Conservation (phyloP, 192 early-diverging fungal species). For the Gryganskiella cystojenkinii region DNA sequence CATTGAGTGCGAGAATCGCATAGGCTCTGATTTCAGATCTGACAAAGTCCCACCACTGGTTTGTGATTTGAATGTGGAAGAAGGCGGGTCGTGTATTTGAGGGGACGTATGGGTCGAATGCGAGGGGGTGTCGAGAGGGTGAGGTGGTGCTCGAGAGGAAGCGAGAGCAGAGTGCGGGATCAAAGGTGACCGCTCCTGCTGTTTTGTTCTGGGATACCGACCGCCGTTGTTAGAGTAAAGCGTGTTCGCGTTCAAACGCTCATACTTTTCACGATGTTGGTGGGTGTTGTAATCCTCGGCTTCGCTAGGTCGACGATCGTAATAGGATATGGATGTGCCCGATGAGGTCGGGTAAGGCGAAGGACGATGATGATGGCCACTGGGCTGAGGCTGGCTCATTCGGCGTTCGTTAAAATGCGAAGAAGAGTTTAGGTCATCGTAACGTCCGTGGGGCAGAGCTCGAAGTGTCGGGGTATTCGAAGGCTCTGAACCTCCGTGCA, state of each 20-base stretch:
- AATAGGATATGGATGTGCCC: constrained; percentile 14
- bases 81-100: no score
- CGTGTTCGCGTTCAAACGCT: constrained; percentile 37
- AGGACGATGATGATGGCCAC: not conserved
- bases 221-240: constrained; percentile 10
- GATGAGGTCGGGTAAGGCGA: constrained; percentile 29
- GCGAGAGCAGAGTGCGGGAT: not conserved
- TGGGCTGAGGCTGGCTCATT: constrained; percentile 43
- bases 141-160: not conserved
- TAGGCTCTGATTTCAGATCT: not conserved
- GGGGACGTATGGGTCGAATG: no score
- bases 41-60: no score
- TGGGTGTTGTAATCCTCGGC: constrained; percentile 34
- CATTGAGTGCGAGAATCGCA: constrained; percentile 14
- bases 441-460: constrained; percentile 2
- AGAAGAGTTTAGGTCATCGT: constrained; percentile 11
- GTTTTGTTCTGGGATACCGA: not conserved
- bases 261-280: constrained; percentile 47
- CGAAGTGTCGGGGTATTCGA: constrained; percentile 3
- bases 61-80: no score
- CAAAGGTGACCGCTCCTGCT: not conserved
- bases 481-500: not conserved
- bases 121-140: constrained; percentile 5
- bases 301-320: constrained; percentile 46
- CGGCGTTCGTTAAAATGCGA: constrained; percentile 22